Conservation (phyloP, 2,329 filamentous ascomycete species). For the Fusarium metavorans region DNA sequence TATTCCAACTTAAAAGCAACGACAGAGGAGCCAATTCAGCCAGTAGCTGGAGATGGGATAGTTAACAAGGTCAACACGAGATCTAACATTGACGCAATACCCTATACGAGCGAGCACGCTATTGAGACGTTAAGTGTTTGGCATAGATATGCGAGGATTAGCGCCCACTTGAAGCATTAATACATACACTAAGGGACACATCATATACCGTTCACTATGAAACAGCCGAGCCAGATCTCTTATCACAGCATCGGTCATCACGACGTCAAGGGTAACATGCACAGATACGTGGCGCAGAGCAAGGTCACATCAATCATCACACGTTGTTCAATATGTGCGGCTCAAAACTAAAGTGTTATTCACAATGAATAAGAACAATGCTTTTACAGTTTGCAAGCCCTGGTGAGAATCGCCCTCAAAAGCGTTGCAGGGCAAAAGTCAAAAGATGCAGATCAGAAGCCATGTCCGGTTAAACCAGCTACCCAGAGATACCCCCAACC, state of each 20-base stretch:
- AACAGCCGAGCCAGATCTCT: background rate
- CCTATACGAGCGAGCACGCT: background rate
- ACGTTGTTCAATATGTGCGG: background rate
- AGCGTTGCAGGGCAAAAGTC: constrained; percentile 3
- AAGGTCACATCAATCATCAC: background rate
- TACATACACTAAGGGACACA: background rate
- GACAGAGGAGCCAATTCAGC: background rate
- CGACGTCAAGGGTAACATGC: background rate
- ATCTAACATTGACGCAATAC: background rate
- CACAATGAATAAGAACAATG: constrained; percentile 23
- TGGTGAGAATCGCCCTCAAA: constrained; percentile 26
- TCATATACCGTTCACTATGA: background rate
- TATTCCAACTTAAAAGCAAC: background rate
- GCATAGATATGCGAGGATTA: background rate
- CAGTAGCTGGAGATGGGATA: background rate
- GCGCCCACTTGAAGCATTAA: background rate
- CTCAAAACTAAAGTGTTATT: constrained; percentile 16
- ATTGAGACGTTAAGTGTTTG: background rate
- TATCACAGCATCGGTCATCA: background rate
- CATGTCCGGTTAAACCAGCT: constrained; percentile 10
- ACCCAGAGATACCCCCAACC: constrained; percentile 13
- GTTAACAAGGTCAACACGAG: background rate
- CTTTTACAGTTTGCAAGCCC: constrained; percentile 25
- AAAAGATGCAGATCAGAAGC: constrained; percentile 35
- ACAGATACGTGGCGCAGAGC: background rate